phyloP scores from a whole-genome alignment of 2,329 filamentous ascomycete genomes.

The Colletotrichum tofieldiae region DNA sequence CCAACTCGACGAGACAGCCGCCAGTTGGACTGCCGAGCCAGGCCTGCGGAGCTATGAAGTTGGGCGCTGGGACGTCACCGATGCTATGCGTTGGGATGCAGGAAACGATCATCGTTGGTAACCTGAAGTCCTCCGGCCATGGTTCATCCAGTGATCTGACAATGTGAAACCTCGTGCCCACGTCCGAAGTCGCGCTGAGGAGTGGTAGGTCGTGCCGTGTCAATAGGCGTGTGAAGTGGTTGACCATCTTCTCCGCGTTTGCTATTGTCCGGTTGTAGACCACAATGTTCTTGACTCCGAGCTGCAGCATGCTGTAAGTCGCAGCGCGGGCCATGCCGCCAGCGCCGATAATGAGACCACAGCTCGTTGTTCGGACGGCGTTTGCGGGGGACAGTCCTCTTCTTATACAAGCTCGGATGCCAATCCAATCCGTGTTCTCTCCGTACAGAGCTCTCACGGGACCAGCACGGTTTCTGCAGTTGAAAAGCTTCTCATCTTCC shows the following conservation, averaged over 20 bases:
- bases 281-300: slow-evolving; percentile 83
- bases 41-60: slow-evolving; percentile 77
- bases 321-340: slow-evolving; percentile 85
- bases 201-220: slow-evolving; percentile 59
- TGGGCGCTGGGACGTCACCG: slow-evolving; percentile 74
- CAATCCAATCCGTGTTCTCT: slow-evolving; percentile 88
- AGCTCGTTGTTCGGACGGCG: slow-evolving; percentile 69
- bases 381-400: slow-evolving; percentile 82
- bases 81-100: slow-evolving; percentile 82
- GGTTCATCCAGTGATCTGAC: slow-evolving; percentile 70
- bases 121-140: slow-evolving; percentile 76
- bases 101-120: slow-evolving; percentile 82
- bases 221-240: slow-evolving; percentile 77
- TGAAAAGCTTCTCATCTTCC: slow-evolving; percentile 66
- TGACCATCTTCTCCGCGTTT: slow-evolving; percentile 78
- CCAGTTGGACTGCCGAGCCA: slow-evolving; percentile 83
- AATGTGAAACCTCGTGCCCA: slow-evolving; percentile 68
- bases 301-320: slow-evolving; percentile 83
- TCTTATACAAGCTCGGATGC: slow-evolving; percentile 80
- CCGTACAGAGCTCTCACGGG: slow-evolving; percentile 80
- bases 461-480: slow-evolving; percentile 75
- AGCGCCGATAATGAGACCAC: slow-evolving; percentile 74
- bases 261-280: slow-evolving; percentile 79
- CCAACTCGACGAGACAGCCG: slow-evolving; percentile 82
- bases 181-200: slow-evolving; percentile 54